Evolutionary conservation across 176 grass and related monocot genomes (phyloP).

Genomic region (Elymus sibiricus): DNA sequence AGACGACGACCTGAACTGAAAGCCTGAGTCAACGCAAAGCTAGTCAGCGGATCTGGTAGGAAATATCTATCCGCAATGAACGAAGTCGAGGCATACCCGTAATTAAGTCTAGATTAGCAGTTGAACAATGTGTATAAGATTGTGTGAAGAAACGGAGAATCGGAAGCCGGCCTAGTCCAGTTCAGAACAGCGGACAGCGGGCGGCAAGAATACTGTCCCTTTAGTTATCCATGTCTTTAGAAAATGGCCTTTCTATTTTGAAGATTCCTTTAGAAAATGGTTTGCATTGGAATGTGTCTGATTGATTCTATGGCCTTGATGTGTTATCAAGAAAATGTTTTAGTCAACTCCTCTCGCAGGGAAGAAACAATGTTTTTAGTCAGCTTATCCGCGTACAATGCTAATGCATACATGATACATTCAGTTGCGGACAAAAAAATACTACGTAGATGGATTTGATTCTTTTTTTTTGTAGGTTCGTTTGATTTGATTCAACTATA

Average conservation of each 20-base stretch:
- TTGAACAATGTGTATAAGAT: neutral
- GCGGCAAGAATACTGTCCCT: neutral
- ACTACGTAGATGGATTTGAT: neutral
- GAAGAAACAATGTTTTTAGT: neutral
- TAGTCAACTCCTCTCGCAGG: neutral
- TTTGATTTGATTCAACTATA: neutral
- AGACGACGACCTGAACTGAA: neutral
- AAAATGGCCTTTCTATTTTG: neutral
- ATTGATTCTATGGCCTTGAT: neutral
- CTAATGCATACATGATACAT: neutral
- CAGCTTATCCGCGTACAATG: conserved; percentile 5
- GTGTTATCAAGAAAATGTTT: neutral
- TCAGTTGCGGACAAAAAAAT: neutral
- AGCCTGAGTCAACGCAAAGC: neutral
- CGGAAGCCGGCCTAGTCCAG: neutral
- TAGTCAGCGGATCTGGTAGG: neutral
- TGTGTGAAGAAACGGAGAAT: neutral
- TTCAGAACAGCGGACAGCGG: neutral
- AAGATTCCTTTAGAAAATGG: neutral
- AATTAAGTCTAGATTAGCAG: neutral
- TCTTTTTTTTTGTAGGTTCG: neutral
- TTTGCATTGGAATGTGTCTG: neutral
- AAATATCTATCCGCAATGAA: conserved; percentile 3
- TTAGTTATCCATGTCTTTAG: neutral
- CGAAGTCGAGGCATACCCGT: conserved; percentile 8